phyloP scores from a whole-genome alignment of 164 flowering plant genomes.

The Tinospora cordifolia region DNA sequence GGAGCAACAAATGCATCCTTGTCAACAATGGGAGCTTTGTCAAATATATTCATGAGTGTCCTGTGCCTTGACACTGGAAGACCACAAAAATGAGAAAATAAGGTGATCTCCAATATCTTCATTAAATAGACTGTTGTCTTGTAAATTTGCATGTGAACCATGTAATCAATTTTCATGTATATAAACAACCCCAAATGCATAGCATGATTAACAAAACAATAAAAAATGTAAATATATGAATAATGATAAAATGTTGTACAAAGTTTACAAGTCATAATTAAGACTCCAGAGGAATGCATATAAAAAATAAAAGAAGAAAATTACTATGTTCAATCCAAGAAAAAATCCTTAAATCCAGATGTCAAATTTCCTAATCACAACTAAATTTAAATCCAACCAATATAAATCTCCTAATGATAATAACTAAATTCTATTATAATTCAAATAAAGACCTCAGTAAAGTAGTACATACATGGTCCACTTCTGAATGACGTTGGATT shows the following conservation, averaged over 20 bases:
- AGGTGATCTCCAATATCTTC: not conserved
- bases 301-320: not conserved
- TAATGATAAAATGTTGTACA: too few species aligned
- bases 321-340: not conserved
- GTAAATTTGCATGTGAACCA: too few species aligned
- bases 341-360: too few species aligned
- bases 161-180: not conserved
- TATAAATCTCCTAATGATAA: not conserved
- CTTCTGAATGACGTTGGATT: not conserved
- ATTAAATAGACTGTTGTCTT: not conserved
- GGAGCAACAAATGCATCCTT: conserved; percentile 91
- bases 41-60: conserved; percentile 84
- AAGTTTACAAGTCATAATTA: not conserved
- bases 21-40: conserved; percentile 69
- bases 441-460: not conserved
- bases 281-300: not conserved
- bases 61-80: conserved; percentile 78
- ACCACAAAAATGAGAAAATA: conserved; percentile 4
- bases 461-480: not conserved
- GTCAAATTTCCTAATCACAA: not conserved
- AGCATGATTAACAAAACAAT: too few species aligned
- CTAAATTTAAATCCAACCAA: not conserved
- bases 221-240: too few species aligned
- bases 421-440: not conserved
- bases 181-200: not conserved